Conservation (phyloP, 2,329 filamentous ascomycete species). For the Fusarium sublunatum region DNA sequence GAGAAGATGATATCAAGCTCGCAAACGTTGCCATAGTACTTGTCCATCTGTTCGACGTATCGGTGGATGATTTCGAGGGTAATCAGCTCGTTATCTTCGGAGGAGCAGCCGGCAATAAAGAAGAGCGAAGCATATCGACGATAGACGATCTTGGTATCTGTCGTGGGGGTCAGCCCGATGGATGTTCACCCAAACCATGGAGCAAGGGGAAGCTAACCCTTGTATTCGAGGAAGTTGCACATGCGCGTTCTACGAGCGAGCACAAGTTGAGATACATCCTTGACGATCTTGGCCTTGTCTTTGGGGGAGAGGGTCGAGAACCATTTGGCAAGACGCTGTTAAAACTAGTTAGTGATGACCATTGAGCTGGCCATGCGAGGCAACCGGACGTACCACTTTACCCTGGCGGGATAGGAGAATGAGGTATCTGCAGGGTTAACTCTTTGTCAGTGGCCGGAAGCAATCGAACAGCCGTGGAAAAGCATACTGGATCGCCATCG, state of each 20-base stretch:
- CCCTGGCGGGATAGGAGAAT: slow-evolving; percentile 98
- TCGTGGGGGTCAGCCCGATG: slow-evolving; percentile 14
- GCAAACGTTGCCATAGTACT: slow-evolving; percentile 99
- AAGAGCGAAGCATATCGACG: slow-evolving; percentile 98
- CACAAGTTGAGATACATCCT: slow-evolving; percentile 98
- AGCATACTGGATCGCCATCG: slow-evolving; percentile 60
- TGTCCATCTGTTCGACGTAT: slow-evolving; percentile 99
- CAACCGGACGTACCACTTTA: slow-evolving; percentile 85
- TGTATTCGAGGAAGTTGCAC: slow-evolving; percentile 99
- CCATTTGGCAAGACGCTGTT: slow-evolving; percentile 97
- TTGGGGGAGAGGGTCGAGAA: slow-evolving; percentile 97
- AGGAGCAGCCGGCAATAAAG: slow-evolving; percentile 97
- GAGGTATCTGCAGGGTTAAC: slow-evolving; percentile 76
- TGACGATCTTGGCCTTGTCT: slow-evolving; percentile 99
- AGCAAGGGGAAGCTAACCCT: slow-evolving; percentile 70
- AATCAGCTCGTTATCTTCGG: slow-evolving; percentile 98
- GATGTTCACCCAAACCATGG: slow-evolving; percentile 8
- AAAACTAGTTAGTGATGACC: slow-evolving; percentile 34
- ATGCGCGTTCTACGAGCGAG: slow-evolving; percentile 95
- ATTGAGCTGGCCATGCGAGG: slow-evolving; percentile 19
- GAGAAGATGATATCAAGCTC: slow-evolving; percentile 99
- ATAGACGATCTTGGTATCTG: slow-evolving; percentile 98
- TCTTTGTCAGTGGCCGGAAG: slow-evolving; percentile 37
- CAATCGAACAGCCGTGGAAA: slow-evolving; percentile 18
- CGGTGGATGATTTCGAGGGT: slow-evolving; percentile 98